Evolutionary conservation across 2,329 filamentous ascomycete genomes (phyloP), one percentile per base, ranked within the genome.

Genomic region (Bertia moriformis): DNA sequence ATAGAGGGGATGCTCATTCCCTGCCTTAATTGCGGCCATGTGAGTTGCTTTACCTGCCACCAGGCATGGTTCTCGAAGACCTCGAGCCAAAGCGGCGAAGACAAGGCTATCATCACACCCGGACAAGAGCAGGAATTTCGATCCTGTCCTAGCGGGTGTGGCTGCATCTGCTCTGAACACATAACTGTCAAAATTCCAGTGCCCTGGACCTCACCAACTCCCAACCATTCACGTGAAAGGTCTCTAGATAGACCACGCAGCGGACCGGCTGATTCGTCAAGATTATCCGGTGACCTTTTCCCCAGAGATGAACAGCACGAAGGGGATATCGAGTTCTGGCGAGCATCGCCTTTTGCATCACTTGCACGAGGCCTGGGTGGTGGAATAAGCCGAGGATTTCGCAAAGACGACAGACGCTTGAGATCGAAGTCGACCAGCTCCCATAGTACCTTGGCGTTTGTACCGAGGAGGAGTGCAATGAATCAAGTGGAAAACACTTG

Each of bases 1-100:
- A 51, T 65, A 4, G 49, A 54, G 39, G 63, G 63, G 18, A 63
- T 65, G 48, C 52, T 65, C 36, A 51, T 60, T 2, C 64, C 64
- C 4, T 67, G 64, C 43, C 50, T 66, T 10, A 54, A 56, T 36
- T 67, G 64, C 45, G 63, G 64, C 14, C 64, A 67, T 41, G 56
- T 65, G 14, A 57, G 57, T 41, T 66, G 64, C 46, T 60, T 61
- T 38, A 48, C 54, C 14, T 67, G 64, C 44, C 62, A 64, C 37
- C 49, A 49, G 30, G 48, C 48, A 30, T 65, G 62, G 61, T 61
- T 65, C 49, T 54, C 46, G 38, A 18, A 33, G 13, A 14, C 19
- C n/a, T 4, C 14, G 2, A 40, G 42, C 18, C 36, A 39, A 4
- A 42, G 39, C 19, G 13, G 22, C 18, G 33, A 41, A 37, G 42